These are phyloP conservation scores for Lachancea kluyveri DNA, from an alignment of 805 yeast species.

Conservation along the genomic window DNA sequence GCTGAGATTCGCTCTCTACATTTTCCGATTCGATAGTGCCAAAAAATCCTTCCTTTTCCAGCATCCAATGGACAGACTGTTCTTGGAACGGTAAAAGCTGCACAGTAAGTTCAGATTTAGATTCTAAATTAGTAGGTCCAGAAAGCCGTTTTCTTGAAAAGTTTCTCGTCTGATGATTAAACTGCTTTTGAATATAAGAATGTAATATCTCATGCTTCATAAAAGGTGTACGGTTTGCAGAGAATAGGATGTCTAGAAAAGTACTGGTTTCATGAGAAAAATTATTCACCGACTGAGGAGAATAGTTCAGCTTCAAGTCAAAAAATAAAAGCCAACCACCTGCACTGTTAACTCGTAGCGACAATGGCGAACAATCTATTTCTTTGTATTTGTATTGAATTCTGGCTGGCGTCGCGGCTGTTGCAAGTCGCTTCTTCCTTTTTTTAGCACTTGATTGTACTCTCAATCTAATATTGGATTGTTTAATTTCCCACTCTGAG, in stretches of 20 bases:
- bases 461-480: not conserved
- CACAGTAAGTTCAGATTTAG: slow-evolving; percentile 17
- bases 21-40: not conserved
- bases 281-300: slow-evolving; percentile 18
- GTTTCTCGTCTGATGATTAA: slow-evolving; percentile 18
- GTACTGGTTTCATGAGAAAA: slow-evolving; percentile 20
- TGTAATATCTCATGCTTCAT: slow-evolving; percentile 5
- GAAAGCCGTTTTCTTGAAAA: slow-evolving; percentile 15
- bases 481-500: slow-evolving; percentile 3
- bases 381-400: slow-evolving; percentile 5
- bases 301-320: slow-evolving; percentile 2
- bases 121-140: no score
- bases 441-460: slow-evolving; percentile 2
- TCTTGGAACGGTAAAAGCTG: slow-evolving; percentile 27
- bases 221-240: slow-evolving; percentile 7
- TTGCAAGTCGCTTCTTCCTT: not conserved
- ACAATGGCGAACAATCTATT: slow-evolving; percentile 4
- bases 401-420: slow-evolving; percentile 2
- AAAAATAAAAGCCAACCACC: slow-evolving; percentile 5
- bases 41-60: slow-evolving; percentile 17
- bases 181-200: slow-evolving; percentile 22
- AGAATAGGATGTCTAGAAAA: slow-evolving; percentile 19
- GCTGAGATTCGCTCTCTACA: slow-evolving; percentile 1
- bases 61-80: slow-evolving; percentile 30
- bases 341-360: not conserved